These are phyloP conservation scores for Rhododendron ovatum DNA, from an alignment of 148 eudicot genomes.

Conservation along the genomic window DNA sequence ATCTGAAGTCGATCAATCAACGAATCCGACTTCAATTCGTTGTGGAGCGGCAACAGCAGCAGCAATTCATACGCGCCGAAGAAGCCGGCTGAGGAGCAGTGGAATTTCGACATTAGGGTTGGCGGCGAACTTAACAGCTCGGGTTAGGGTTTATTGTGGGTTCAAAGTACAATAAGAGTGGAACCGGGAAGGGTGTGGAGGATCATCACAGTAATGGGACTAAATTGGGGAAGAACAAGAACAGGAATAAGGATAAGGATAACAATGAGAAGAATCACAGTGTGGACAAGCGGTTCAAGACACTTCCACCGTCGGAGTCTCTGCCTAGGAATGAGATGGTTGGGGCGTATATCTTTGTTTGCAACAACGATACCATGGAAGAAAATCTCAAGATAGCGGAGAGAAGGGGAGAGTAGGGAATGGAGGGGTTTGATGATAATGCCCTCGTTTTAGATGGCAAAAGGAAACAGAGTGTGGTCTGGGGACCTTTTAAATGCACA, in stretches of 20 bases:
- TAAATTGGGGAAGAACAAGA: constrained; percentile 61
- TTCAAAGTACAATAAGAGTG: constrained; percentile 28
- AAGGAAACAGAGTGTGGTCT: too few species aligned
- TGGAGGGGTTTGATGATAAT: neutral
- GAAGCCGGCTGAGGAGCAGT: neutral
- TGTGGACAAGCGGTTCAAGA: constrained; percentile 90
- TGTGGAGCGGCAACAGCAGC: neutral
- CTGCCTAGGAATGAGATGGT: constrained; percentile 80
- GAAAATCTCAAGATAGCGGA: constrained; percentile 57
- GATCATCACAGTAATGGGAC: constrained; percentile 27
- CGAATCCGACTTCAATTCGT: neutral
- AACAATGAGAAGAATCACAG: constrained; percentile 31
- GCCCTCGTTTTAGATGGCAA: too few species aligned
- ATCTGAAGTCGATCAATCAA: neutral
- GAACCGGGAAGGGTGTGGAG: constrained; percentile 30
- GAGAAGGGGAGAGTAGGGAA: neutral
- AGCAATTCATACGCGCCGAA: neutral
- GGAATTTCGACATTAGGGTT: neutral
- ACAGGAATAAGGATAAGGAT: constrained; percentile 20
- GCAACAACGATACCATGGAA: constrained; percentile 97
- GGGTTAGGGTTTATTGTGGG: constrained; percentile 12
- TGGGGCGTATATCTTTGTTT: constrained; percentile 95
- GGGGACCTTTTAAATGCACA: too few species aligned
- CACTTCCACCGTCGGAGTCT: constrained; percentile 76
- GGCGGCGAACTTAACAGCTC: neutral